Percentiles rank a stretch among this genome's conserved stretches.
Conservation (phyloP, 140 eudicot species). For the Senecio squalidus region DNA sequence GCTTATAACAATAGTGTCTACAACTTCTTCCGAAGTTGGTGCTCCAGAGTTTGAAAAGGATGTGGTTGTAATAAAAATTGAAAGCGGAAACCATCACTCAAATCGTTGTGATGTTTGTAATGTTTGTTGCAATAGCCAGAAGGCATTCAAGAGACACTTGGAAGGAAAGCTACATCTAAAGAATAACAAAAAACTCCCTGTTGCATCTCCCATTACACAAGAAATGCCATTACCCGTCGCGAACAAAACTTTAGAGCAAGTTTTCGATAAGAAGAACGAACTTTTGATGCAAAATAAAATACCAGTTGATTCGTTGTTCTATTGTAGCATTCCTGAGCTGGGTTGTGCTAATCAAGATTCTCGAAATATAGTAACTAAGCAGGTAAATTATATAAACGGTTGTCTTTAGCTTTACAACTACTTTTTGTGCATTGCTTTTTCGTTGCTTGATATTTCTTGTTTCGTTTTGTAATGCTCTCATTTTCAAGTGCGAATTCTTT, state of each 20-base stretch:
- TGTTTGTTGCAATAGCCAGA: slow-evolving; percentile 5
- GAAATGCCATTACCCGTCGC: slow-evolving; percentile 5
- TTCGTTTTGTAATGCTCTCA: background rate
- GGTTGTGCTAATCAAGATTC: background rate
- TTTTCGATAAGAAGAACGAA: slow-evolving; percentile 20
- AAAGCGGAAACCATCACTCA: background rate
- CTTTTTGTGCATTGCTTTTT: background rate
- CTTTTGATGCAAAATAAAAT: slow-evolving; percentile 15
- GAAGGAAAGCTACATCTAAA: slow-evolving; percentile 25
- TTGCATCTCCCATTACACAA: background rate
- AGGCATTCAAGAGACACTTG: slow-evolving; percentile 11
- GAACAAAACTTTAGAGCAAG: background rate
- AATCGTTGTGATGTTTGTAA: slow-evolving; percentile 15
- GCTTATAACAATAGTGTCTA: background rate
- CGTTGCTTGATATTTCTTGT: background rate
- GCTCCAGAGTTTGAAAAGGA: background rate
- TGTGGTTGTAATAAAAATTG: background rate
- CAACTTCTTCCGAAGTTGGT: background rate
- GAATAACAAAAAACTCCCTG: slow-evolving; percentile 4
- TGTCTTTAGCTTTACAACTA: background rate
- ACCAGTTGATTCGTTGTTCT: background rate
- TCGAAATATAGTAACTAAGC: background rate
- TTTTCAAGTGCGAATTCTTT: background rate
- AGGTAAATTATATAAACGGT: background rate
- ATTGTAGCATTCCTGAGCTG: background rate